Evolutionary conservation across 495 filamentous ascomycete species (phyloP).

Genomic region (Tuber borchii): DNA sequence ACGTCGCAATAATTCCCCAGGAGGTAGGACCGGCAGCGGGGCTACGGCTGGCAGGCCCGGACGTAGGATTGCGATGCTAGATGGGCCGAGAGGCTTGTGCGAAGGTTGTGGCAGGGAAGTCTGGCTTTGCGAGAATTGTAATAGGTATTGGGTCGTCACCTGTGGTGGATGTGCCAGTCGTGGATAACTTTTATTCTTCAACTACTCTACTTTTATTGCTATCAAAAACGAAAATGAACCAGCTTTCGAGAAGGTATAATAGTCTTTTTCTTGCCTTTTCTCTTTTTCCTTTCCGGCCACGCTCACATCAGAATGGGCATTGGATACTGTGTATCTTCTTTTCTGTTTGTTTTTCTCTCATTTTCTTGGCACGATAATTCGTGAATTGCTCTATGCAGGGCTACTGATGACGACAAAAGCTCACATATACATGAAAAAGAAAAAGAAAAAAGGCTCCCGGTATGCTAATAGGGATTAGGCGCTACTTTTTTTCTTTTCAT

Average conservation of each 20-base stretch:
- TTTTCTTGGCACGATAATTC: background rate
- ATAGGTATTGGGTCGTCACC: constrained; percentile 37
- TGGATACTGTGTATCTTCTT: constrained; percentile 3
- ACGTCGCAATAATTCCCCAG: constrained; percentile 30
- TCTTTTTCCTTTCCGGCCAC: background rate
- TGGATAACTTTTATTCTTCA: background rate
- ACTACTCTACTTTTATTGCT: background rate
- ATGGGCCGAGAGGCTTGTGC: constrained; percentile 38
- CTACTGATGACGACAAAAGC: background rate
- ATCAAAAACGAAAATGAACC: background rate
- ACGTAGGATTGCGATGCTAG: constrained; percentile 36
- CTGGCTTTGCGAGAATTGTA: constrained; percentile 39
- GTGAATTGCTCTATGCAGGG: background rate
- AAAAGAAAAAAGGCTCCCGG: background rate
- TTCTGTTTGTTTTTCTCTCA: background rate
- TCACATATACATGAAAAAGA: background rate
- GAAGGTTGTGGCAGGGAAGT: constrained; percentile 37
- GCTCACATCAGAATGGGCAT: background rate
- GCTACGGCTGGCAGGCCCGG: constrained; percentile 26
- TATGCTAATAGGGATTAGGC: background rate
- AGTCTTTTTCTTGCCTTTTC: background rate
- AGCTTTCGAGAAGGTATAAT: background rate
- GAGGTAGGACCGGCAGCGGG: constrained; percentile 19
- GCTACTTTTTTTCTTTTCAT: background rate
- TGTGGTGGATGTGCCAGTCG: constrained; percentile 35